Base-by-base conservation (phyloP, 768 basidiomycete genomes). In the Pilatotrama ljubarskyi region DNA sequence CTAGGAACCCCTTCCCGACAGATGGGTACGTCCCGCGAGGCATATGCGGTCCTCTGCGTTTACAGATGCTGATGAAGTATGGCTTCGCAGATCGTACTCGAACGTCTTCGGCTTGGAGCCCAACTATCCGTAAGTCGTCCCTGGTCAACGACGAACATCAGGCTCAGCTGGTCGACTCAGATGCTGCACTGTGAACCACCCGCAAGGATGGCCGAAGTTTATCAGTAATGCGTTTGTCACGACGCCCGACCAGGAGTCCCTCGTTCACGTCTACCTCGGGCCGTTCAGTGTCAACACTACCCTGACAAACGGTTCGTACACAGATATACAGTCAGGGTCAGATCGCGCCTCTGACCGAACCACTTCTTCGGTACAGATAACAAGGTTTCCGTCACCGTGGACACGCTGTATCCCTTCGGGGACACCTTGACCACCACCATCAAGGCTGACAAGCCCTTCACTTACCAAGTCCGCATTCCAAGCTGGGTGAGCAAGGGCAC, bases 151-250 rank as follows among this genome's bases (percentile, higher is more conserved):
- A 10, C 29, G 5, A 32, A 4, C 29, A 32, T 32, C 10, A 32
- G 29, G 29, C 29, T 32, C 29, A 10, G 29, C 29, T 10, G 5
- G 5, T 32, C 29, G 29, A 10, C 29, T 32, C 46, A 78, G 78
- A 1, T 81, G 80, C 58, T 82, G 81, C 68, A 81, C 80, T 1
- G 81, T 82, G 46, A 80, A 82, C 57, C 76, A 78, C 58, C 82
- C 81, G 18, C 81, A 83, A 66, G 80, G 79, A 26, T 82, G 78
- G 77, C 81, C 81, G 1, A 83, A 82, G 59, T 82, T 82, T 66
- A 75, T 82, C 53, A 73, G 77, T n/a, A 81, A 80, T 65, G 74
- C 81, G 2, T 83, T 84, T 66, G 66, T 83, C 10, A 76, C 74
- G 0, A 80, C 78, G 18, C 72, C 77, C 14, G 78, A 82, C 67